Percentiles rank a stretch among this genome's conserved stretches.
phyloP scores from a whole-genome alignment of 2,329 filamentous ascomycete species.

The Trichoderma sp. region DNA sequence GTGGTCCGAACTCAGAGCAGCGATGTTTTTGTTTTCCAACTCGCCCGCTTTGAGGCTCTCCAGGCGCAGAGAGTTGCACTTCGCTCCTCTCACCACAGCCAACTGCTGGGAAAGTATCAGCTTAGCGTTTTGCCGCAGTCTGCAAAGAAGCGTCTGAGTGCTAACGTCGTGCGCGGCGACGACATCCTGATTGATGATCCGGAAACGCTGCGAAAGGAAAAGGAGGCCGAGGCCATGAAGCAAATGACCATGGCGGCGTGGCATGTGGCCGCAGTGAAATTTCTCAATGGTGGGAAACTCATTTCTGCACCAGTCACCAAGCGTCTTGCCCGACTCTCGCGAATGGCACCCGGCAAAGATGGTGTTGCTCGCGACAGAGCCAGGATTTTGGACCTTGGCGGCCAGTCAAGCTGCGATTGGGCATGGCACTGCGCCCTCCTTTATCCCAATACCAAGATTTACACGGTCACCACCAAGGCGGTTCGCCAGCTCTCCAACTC shows the following conservation, averaged over 20 bases:
- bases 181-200: slow-evolving; percentile 61
- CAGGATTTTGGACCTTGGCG: slow-evolving; percentile 81
- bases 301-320: slow-evolving; percentile 63
- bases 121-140: slow-evolving; percentile 66
- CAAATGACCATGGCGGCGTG: slow-evolving; percentile 63
- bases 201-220: slow-evolving; percentile 63
- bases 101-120: slow-evolving; percentile 81
- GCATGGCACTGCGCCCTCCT: slow-evolving; percentile 88
- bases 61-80: slow-evolving; percentile 78
- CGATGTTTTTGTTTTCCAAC: slow-evolving; percentile 82
- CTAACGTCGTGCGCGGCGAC: slow-evolving; percentile 70
- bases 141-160: slow-evolving; percentile 67
- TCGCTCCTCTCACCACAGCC: slow-evolving; percentile 68
- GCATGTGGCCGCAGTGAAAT: slow-evolving; percentile 59
- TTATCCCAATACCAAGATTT: slow-evolving; percentile 80
- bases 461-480: slow-evolving; percentile 77
- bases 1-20: slow-evolving; percentile 60
- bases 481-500: slow-evolving; percentile 68
- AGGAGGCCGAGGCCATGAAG: slow-evolving; percentile 73
- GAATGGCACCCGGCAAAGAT: slow-evolving; percentile 42
- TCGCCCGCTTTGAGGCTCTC: slow-evolving; percentile 81
- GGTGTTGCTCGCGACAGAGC: slow-evolving; percentile 51
- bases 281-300: slow-evolving; percentile 62
- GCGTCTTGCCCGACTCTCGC: slow-evolving; percentile 54
- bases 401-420: slow-evolving; percentile 85